phyloP scores from a whole-genome alignment of 345 rosid species.

The Isatis tinctoria region DNA sequence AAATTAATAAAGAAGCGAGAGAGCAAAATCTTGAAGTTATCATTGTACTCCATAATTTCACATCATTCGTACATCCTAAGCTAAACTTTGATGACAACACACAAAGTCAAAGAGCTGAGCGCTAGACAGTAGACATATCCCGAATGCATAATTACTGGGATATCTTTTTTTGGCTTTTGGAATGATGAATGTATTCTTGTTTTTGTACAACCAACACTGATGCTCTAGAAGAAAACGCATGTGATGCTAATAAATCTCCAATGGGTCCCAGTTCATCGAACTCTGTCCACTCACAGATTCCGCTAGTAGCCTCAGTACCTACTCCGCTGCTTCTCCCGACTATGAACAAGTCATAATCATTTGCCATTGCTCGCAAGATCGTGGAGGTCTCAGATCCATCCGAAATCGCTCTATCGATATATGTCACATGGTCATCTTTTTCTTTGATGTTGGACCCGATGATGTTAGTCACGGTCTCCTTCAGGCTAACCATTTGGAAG shows the following conservation, averaged over 20 bases:
- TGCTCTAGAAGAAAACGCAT: slow-evolving; percentile 36
- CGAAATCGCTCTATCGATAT: slow-evolving; percentile 13
- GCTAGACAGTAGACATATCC: neutral
- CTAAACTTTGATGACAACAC: neutral
- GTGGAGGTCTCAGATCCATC: slow-evolving; percentile 43
- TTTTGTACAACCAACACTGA: slow-evolving; percentile 33
- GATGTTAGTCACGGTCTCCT: slow-evolving; percentile 21
- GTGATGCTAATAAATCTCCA: slow-evolving; percentile 56
- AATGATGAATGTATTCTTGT: slow-evolving; percentile 21
- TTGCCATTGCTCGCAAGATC: slow-evolving; percentile 29
- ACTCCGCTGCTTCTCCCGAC: slow-evolving; percentile 43
- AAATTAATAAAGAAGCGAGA: neutral
- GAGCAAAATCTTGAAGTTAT: neutral
- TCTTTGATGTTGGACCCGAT: neutral
- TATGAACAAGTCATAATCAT: slow-evolving; percentile 38
- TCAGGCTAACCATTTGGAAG: slow-evolving; percentile 13
- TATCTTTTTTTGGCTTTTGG: neutral
- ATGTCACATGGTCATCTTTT: slow-evolving; percentile 12
- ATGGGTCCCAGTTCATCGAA: slow-evolving; percentile 54
- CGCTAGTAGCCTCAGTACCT: slow-evolving; percentile 31
- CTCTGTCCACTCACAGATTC: slow-evolving; percentile 55
- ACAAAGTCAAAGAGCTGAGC: neutral
- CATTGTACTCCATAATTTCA: neutral
- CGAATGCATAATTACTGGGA: neutral
- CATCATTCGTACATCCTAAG: neutral